phyloP scores from a whole-genome alignment of 2,329 filamentous ascomycete species.

The Colletotrichum sp. region DNA sequence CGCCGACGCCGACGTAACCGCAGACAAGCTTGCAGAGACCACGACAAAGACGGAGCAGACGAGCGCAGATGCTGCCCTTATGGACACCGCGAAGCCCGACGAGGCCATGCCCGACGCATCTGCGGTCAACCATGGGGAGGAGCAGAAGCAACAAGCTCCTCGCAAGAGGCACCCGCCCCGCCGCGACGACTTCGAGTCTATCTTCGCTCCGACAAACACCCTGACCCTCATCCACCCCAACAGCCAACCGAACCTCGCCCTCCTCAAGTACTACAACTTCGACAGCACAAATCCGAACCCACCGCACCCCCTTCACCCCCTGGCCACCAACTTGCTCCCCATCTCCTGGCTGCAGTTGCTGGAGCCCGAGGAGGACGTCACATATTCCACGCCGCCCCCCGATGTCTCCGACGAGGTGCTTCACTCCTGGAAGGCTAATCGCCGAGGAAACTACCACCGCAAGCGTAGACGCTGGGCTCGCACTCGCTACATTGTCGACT shows the following conservation, averaged over 20 bases:
- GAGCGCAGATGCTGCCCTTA: neutral
- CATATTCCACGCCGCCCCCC: constrained; percentile 72
- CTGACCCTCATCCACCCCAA: constrained; percentile 83
- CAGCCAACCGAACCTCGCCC: constrained; percentile 84
- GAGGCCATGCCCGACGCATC: neutral
- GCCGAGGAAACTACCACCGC: constrained; percentile 84
- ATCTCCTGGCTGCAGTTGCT: constrained; percentile 93
- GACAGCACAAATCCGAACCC: constrained; percentile 70
- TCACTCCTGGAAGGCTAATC: constrained; percentile 77
- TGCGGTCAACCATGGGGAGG: neutral
- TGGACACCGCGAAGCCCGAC: neutral
- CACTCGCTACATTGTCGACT: constrained; percentile 74
- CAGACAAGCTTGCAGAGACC: constrained; percentile 1
- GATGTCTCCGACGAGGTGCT: constrained; percentile 65
- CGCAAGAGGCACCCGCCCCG: neutral
- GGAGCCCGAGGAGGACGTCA: constrained; percentile 74
- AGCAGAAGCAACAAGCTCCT: neutral
- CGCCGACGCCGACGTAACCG: constrained; percentile 3
- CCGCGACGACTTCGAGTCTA: constrained; percentile 62
- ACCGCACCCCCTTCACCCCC: constrained; percentile 69
- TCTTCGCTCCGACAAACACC: constrained; percentile 74
- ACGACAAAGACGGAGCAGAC: neutral
- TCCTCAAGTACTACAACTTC: constrained; percentile 89
- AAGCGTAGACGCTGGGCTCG: constrained; percentile 86
- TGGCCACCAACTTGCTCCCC: constrained; percentile 80